phyloP scores from a whole-genome alignment of 1,284 basidiomycete species.

The Pyrrhoderma lamaoense region DNA sequence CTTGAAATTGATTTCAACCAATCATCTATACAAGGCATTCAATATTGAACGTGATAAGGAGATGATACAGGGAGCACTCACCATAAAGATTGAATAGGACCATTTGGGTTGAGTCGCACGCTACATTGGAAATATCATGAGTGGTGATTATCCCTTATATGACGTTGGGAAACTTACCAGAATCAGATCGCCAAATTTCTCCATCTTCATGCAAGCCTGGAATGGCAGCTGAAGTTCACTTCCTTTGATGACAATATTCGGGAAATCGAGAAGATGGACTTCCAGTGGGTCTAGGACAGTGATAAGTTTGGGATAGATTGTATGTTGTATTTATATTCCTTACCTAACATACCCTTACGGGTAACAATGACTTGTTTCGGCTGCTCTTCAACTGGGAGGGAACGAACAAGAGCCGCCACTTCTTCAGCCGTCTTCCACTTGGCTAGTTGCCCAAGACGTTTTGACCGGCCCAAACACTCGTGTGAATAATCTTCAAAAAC shows the following conservation, averaged over 20 bases:
- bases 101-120: slow-evolving; percentile 98
- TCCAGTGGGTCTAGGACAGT: slow-evolving; percentile 74
- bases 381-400: slow-evolving; percentile 97
- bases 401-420: slow-evolving; percentile 95
- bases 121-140: slow-evolving; percentile 29
- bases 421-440: slow-evolving; percentile 99
- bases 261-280: slow-evolving; percentile 98
- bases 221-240: slow-evolving; percentile 97
- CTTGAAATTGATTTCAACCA: slow-evolving; percentile 99
- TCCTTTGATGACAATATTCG: slow-evolving; percentile 99
- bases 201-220: slow-evolving; percentile 99
- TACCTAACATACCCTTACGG: slow-evolving; percentile 97
- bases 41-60: slow-evolving; percentile 9
- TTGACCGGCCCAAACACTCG: slow-evolving; percentile 99
- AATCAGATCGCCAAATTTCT: slow-evolving; percentile 98
- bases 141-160: slow-evolving; percentile 1
- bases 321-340: slow-evolving; percentile 21
- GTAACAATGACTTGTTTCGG: slow-evolving; percentile 99
- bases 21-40: slow-evolving; percentile 55
- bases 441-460: slow-evolving; percentile 97
- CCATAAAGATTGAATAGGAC: slow-evolving; percentile 97
- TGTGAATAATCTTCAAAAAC: slow-evolving; percentile 99
- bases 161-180: slow-evolving; percentile 51
- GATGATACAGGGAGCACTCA: slow-evolving; percentile 25
- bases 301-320: slow-evolving; percentile 10